Base-by-base conservation (phyloP, 106 monocot genomes). In the Alisma plantagoaquatica region DNA sequence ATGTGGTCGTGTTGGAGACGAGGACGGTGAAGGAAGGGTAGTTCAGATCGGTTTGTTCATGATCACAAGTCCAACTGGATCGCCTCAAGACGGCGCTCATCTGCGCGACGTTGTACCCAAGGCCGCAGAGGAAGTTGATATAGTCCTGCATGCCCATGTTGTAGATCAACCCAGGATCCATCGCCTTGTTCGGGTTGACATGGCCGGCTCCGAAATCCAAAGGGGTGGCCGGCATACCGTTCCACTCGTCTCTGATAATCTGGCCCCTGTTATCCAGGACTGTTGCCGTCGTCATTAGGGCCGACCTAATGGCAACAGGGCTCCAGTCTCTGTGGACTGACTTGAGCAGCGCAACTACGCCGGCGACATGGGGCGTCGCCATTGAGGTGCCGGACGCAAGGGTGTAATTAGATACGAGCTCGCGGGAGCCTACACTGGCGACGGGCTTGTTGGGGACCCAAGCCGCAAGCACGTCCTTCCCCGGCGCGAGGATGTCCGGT, bases 401-500 rank as follows among this genome's bases (percentile, higher is more conserved):
- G 8, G 14, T 25, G 24, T 17, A 50, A 14, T 21, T 11, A 2
- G n/a, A 14, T 1, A 18, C 1, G 1, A 50, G n/a, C 0, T 50
- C 49, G 22, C 27, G 24, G 21, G 14, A 12, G 23, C 17, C 2
- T 21, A 0, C n/a, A 6, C 49, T 21, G 0, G 22, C 10, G 17
- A 50, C 49, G 1, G 49, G n/a, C 17, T 22, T 24, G 17, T 17
- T 20, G 17, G 49, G 5, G 3, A 9, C 14, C 17, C 20, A 50
- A 6, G 56, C 18, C 2, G 38, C 53, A 2, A 53, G n/a, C 2
- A 53, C 15, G 30, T 53, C 26, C 9, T 29, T 9, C 2, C 32
- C 32, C 11, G 32, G 38, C 2, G n/a, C 56, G 1, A 56, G 20
- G 14, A 56, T 35, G 38, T 56, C 56, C n/a, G 56, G 56, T 38